Base-by-base conservation (phyloP, 257 asterid genomes). In the Avicennia marina region DNA sequence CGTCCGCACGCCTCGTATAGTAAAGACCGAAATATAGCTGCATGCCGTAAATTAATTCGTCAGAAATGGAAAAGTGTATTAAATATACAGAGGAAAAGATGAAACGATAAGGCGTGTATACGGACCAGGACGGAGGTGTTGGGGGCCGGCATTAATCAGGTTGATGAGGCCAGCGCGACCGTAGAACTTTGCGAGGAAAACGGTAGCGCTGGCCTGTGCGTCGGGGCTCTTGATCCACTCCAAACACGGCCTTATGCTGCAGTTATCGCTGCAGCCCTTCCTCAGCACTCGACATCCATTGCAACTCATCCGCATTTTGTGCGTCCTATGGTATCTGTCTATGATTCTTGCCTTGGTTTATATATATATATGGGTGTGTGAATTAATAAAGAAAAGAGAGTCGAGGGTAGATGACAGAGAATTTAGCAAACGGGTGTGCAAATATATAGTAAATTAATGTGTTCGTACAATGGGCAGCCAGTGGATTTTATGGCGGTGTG, bases 111-210 rank as follows among this genome's bases (percentile, higher is more conserved):
- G 15, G 34, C 8, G 4, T 9, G 7, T 3, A 22, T 26, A 21
- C 8, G 0, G 58, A 85, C 95, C 94, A 7, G 95, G 94, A 53
- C 95, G 40, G 69, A 83, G 94, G 12, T 87, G 61, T 8, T 72
- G 56, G n/a, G 87, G 66, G 17, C 81, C 95, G 20, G 87, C 67
- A 31, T 90, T 77, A 47, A 90, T 86, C 68, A 90, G 81, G 24
- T 86, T 83, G 72, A 89, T 57, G 7, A 89, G 87, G 6, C 97
- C 95, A 11, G 95, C 95, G 17, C 95, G 94, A 72, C 97, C 97
- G 68, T 86, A 89, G 62, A 86, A 89, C 58, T 89, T 89, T 22
- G 95, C 93, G 2, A 89, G 78, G 75, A 86, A 89, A 46, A 89
- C 86, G 53, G 95, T 86, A 62, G 97, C 97, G 69, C 78, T 71